These are phyloP conservation scores for Krasilnikovozyma curviuscula DNA, from an alignment of 768 basidiomycete genomes.

Conservation along the genomic window DNA sequence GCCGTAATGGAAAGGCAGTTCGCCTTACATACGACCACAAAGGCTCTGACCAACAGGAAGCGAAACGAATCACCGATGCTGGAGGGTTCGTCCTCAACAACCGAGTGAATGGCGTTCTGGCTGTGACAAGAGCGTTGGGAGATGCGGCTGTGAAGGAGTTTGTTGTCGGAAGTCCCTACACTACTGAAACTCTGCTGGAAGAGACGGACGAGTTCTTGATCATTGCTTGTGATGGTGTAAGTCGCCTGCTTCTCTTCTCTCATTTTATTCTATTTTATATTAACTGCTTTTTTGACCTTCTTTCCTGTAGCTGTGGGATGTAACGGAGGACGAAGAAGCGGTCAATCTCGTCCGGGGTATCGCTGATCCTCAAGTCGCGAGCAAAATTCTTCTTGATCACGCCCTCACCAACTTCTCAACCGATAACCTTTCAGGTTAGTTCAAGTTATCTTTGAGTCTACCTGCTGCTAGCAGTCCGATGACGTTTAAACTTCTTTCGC, in stretches of 20 bases:
- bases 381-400: conserved; percentile 51
- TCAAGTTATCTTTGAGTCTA: background rate
- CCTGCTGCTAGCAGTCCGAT: background rate
- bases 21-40: conserved; percentile 97
- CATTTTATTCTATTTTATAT: background rate
- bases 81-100: conserved; percentile 99
- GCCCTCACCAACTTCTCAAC: conserved; percentile 75
- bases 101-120: conserved; percentile 84
- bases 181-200: conserved; percentile 84
- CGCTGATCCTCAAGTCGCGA: conserved; percentile 66
- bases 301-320: conserved; percentile 70
- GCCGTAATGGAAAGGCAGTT: conserved; percentile 68
- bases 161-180: conserved; percentile 92
- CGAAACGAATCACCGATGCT: conserved; percentile 90
- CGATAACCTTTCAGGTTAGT: conserved; percentile 63
- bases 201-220: conserved; percentile 87
- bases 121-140: conserved; percentile 85
- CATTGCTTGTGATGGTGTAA: conserved; percentile 89
- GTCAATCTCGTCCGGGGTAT: conserved; percentile 53
- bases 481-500: background rate
- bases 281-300: background rate
- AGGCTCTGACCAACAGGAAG: conserved; percentile 89
- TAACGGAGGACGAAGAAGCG: conserved; percentile 73
- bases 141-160: conserved; percentile 99
- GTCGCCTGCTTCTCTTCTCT: conserved; percentile 24